phyloP scores from a whole-genome alignment of 352 stramenopile species.

The Phytophthora litchii region DNA sequence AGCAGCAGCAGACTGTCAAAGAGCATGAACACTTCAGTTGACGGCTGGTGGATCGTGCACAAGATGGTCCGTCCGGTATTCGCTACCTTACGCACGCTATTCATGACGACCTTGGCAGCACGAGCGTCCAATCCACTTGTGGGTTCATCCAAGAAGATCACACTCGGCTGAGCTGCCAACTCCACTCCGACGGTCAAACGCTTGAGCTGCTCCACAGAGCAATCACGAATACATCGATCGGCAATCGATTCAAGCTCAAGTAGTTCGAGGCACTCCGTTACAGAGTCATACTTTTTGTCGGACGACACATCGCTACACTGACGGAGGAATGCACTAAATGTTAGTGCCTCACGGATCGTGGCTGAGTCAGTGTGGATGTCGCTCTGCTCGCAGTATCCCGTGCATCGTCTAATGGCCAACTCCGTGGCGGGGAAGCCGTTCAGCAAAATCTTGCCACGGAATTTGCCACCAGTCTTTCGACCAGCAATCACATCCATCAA shows the following conservation, averaged over 20 bases:
- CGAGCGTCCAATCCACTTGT: constrained; percentile 87
- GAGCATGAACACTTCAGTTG: constrained; percentile 80
- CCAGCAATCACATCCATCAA: constrained; percentile 93
- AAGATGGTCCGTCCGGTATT: constrained; percentile 72
- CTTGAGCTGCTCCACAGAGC: constrained; percentile 53
- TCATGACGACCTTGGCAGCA: constrained; percentile 82
- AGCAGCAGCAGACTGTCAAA: constrained; percentile 88
- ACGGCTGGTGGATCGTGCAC: constrained; percentile 92
- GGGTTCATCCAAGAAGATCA: constrained; percentile 89
- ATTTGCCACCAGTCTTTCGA: constrained; percentile 82
- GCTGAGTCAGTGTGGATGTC: constrained; percentile 83
- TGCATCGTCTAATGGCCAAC: constrained; percentile 41
- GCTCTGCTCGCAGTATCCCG: constrained; percentile 73
- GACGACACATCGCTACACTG: constrained; percentile 38
- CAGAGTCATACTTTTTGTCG: constrained; percentile 42
- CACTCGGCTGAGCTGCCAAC: constrained; percentile 77
- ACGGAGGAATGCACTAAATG: constrained; percentile 87
- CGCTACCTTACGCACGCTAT: constrained; percentile 83
- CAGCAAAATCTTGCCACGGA: constrained; percentile 55
- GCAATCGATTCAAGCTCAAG: constrained; percentile 45
- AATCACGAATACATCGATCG: constrained; percentile 43
- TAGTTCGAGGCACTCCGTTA: constrained; percentile 49
- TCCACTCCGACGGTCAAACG: constrained; percentile 86
- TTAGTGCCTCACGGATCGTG: constrained; percentile 87
- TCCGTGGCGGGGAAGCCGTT: constrained; percentile 46